Evolutionary conservation across 768 basidiomycete genomes (phyloP), one percentile per base, ranked within the genome.

Genomic region (Russula earlei): DNA sequence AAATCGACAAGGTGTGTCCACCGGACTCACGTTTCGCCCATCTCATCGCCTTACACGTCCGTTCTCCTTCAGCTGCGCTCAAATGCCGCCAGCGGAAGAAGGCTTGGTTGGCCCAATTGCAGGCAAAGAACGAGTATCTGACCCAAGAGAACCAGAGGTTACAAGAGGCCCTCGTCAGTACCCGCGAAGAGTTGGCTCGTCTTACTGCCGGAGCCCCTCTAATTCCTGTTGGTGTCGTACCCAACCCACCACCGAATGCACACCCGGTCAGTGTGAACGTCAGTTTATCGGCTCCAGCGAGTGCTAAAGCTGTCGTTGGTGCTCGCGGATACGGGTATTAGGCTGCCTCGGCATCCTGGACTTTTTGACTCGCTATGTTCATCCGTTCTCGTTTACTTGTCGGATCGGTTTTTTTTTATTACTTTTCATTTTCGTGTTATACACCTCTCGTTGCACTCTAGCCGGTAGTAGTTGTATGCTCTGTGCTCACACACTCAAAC

Each of bases 71-170:
- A 97, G 95, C 96, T 59, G 96, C 96, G 6, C 82, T 98, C 63
- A 98, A 98, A 73, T 99, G 96, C 71, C 91, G 96, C 34, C 96
- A 99, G 68, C 87, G 96, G 56, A 99, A 99, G 73, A 99, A 99
- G 70, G 92, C 92, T 5, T 99, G 96, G 96, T 80, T 98, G 14
- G 78, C 84, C 27, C 85, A 89, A 60, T 77, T 99, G 17, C 96
- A 99, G 70, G 82, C 85, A 38, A 94, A 94, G 66, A 92, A 95
- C 70, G 96, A 99, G 68, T 88, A 76, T 63, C 80, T 99, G 38
- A 75, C 79, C n/a, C 83, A 85, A 61, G 96, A 99, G 72, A 99
- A 99, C 71, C 95, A 98, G 69, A 84, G 91, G 22, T 82, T 99
- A 24, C 85, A 89, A 31, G 77, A 81, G 9, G 92, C 92, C 9